Base-by-base conservation (phyloP, 805 yeast species). In the Zygosaccharomyces bailii region DNA sequence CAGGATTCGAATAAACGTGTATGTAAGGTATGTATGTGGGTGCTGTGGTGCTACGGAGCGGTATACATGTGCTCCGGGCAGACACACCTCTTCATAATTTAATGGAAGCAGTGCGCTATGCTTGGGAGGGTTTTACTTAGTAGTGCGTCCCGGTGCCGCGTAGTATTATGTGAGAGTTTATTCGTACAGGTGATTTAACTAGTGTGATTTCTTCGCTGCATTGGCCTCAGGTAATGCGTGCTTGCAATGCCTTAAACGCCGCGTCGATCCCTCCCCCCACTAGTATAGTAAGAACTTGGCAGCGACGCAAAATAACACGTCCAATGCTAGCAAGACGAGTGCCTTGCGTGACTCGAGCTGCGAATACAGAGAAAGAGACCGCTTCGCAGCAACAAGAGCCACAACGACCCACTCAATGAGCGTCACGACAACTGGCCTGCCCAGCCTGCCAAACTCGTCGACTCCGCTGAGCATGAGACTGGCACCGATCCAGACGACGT, bases 401-500 rank as follows among this genome's bases (percentile, higher is more conserved):
- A 50, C 49, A 17, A 50, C 33, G 2, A 43, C 35, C 51, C 53
- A 49, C 30, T 47, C 39, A 29, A 45, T 18, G 5, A 42, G 8
- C 14, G 40, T 24, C 13, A 37, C 19, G 17, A 34, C 42, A 8
- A 34, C 14, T 19, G 39, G 24, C 7, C 41, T 39, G 3, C 40
- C 20, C 11, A 23, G 9, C 4, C 27, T 8, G 9, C 40, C 18
- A 11, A 48, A 39, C n/a, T 30, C 42, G 20, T 42, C 34, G 4
- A 46, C 19, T 16, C 44, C 18, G 11, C 42, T 49, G 5, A 45
- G 44, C 21, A 49, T 17, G 11, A 51, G 32, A 10, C 45, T 34
- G 17, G 87, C 82, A 1, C 96, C 95, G n/a, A 85, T 68, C 96
- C 97, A 90, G 46, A 81, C 75, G 4, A 84, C 67, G 56, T 84